Base-by-base conservation (phyloP, 768 basidiomycete species). In the Lyophyllum atratum region DNA sequence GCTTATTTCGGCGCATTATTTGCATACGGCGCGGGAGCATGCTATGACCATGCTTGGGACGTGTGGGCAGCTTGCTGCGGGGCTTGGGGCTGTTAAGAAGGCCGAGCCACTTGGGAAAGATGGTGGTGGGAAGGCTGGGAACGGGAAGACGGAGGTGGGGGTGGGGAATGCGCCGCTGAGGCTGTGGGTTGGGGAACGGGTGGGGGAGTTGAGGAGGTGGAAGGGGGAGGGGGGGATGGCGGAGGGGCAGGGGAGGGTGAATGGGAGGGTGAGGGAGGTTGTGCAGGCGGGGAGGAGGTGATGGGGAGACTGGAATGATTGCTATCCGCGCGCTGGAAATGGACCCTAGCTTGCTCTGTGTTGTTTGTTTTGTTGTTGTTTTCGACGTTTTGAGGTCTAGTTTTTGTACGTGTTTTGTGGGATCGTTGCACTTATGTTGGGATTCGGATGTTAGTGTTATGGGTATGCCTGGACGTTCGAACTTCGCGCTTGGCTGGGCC, bases 111-210 rank as follows among this genome's bases (percentile, higher is more conserved):
- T n/a, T n/a, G n/a, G n/a, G n/a, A n/a, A n/a, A n/a, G n/a, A 17
- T 37, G 50, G 11, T 26, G 17, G 26, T 33, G 42, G 58, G 60
- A 19, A 52, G 29, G 29, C 5, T 49, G 34, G 49, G 49, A 53
- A 56, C 44, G 56, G 62, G 45, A 59, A 55, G 33, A 46, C 43
- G 14, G 64, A 61, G 11, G 74, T 78, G 48, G 66, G 66, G 2
- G 64, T 84, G 19, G 89, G 89, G 4, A 90, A 89, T 55, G 86
- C 81, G 3, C 80, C 82, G 33, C 66, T 90, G 65, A 74, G 89
- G 21, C 65, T 89, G 48, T 91, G 90, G 90, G 82, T 87, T 11
- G 89, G 89, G 6, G 84, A 91, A 64, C 76, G 87, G 43, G 81
- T 83, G 60, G 71, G 85, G 47, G 88, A 89, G 62, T 56, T 90